Evolutionary conservation across 1,284 basidiomycete genomes (phyloP).

Genomic region (Ceratobasidium papillatum): DNA sequence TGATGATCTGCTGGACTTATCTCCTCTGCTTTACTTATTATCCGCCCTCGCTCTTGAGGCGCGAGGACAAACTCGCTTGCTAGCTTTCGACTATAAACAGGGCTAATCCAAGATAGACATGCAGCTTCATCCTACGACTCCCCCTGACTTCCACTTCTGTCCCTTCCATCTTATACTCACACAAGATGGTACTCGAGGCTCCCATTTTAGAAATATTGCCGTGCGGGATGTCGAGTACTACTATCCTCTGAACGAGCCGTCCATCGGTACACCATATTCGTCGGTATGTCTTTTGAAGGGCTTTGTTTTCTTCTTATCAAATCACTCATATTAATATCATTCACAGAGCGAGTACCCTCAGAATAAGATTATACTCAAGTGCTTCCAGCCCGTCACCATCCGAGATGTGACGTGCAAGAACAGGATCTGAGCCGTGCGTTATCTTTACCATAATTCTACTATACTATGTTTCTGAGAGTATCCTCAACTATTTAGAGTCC

Average conservation of each 20-base stretch:
- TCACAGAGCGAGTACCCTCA: conserved; percentile 56
- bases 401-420: conserved; percentile 75
- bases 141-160: no score
- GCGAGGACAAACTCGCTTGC: no score
- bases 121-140: no score
- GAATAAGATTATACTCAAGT: conserved; percentile 61
- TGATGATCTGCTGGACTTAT: no score
- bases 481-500: conserved; percentile 27
- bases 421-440: conserved; percentile 66
- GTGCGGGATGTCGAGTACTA: conserved; percentile 52
- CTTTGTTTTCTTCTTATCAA: neutral
- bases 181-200: no score
- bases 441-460: neutral
- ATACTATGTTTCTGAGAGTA: neutral
- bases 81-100: no score
- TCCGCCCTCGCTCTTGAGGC: no score
- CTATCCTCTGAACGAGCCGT: conserved; percentile 69
- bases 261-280: conserved; percentile 63
- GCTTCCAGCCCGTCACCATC: conserved; percentile 76
- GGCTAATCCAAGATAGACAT: no score
- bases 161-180: no score
- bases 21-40: no score
- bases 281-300: conserved; percentile 45
- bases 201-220: no score
- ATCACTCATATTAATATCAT: neutral